Base-by-base conservation (phyloP, 768 basidiomycete genomes). In the Lentinula detonsa region DNA sequence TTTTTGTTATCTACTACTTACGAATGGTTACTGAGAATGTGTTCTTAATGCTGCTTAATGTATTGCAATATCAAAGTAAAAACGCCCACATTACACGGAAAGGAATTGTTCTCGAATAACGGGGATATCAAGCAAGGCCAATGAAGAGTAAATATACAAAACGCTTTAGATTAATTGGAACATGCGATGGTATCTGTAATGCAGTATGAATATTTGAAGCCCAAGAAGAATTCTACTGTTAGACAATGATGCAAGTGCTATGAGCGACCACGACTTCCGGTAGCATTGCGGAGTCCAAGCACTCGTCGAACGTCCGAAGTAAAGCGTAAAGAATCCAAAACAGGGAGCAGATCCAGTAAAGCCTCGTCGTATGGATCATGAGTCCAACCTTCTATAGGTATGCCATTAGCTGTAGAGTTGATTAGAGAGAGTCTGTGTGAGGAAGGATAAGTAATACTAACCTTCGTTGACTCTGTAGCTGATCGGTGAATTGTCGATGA, bases 301-400 rank as follows among this genome's bases (percentile, higher is more conserved):
- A 98, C 90, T 65, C 90, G 84, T 65, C 97, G 85, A 45, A 99
- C 97, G 72, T 99, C 97, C 61, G 86, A 88, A 10, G 95, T 97
- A 75, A 99, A 99, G 40, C 97, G 85, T 63, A 99, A 76, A 51
- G 94, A 96, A 73, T 99, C 97, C 57, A 99, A 85, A 57, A 99
- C 88, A 18, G 97, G 97, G 28, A 99, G 77, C 55, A 98, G 83
- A 76, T 98, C 95, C 60, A 99, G 87, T 60, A 99, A 78, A 21
- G 96, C 97, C 75, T 98, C 93, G 76, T 99, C 97, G 62, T 88
- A 86, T 35, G 93, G 95, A 75, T 99, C 97, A 62, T 95, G 89
- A 23, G 95, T 98, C 97, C 97, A 98, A 53, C 97, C 97, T 80
- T 98, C 96, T 74, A 99, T 93, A 37, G 97, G 97, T 69, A 99